Percentiles rank a stretch among this genome's conserved stretches.
Conservation (phyloP, 1,284 basidiomycete genomes). For the Moesziomyces parantarcticus region DNA sequence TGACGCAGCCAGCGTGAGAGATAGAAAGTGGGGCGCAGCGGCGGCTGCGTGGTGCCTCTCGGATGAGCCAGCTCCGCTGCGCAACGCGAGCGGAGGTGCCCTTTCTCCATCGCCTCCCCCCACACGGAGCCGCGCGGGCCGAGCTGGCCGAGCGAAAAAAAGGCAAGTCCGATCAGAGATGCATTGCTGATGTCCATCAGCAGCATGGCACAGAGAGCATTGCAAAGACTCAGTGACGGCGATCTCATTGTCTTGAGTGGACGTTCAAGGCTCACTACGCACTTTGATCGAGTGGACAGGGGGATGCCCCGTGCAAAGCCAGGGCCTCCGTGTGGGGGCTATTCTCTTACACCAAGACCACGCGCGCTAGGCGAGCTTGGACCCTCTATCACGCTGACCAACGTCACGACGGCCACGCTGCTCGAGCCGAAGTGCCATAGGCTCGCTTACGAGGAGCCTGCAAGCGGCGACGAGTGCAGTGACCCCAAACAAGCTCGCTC, state of each 20-base stretch:
- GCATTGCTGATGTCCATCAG: background rate
- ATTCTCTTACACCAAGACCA: background rate
- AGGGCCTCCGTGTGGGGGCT: too few relatives aligned
- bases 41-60: background rate
- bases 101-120: background rate
- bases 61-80: slow-evolving; percentile 7
- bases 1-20: too few relatives aligned
- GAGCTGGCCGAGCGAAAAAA: background rate
- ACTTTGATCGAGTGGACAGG: background rate
- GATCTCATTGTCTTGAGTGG: too few relatives aligned
- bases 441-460: background rate
- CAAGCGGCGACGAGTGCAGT: too few relatives aligned
- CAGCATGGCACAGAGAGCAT: too few relatives aligned
- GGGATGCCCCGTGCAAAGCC: too few relatives aligned
- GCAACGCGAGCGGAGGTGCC: background rate
- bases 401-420: slow-evolving; percentile 14
- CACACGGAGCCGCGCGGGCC: background rate
- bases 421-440: slow-evolving; percentile 23
- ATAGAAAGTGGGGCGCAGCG: background rate
- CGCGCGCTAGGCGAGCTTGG: slow-evolving; percentile 2
- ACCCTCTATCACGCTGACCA: slow-evolving; percentile 5
- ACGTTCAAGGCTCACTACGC: background rate
- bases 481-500: background rate
- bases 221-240: too few relatives aligned
- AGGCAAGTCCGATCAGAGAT: background rate